Conservation (phyloP, 306 rosid species). For the Luffa acutangula region DNA sequence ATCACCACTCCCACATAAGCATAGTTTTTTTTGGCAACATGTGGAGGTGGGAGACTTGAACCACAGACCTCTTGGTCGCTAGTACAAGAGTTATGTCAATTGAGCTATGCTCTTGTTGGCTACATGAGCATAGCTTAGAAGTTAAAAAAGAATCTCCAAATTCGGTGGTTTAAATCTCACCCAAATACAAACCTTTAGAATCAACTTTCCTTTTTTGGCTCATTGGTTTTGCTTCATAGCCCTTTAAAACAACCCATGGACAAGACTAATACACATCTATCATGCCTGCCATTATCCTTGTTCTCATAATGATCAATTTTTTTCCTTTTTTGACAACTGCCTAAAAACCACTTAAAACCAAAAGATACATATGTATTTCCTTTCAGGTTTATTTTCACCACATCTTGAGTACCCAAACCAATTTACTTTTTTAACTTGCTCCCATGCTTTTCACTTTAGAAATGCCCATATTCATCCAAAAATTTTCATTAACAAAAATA, state of each 20-base stretch:
- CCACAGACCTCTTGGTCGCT: too few relatives aligned
- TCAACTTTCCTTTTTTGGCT: background rate
- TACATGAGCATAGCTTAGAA: too few relatives aligned
- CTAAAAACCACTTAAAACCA: background rate
- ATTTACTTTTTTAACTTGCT: background rate
- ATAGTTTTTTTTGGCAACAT: too few relatives aligned
- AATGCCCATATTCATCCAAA: background rate
- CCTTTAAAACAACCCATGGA: background rate
- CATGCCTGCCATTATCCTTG: background rate
- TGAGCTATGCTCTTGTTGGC: too few relatives aligned
- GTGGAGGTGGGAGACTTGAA: too few relatives aligned
- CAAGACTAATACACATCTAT: background rate
- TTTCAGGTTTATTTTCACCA: background rate
- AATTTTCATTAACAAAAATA: background rate
- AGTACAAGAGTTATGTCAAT: too few relatives aligned
- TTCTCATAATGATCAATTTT: background rate
- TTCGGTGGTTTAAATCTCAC: too few relatives aligned
- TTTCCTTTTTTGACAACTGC: background rate
- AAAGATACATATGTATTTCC: background rate
- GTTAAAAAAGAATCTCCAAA: too few relatives aligned
- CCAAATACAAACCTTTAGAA: too few relatives aligned
- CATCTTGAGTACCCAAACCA: background rate
- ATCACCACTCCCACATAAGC: too few relatives aligned
- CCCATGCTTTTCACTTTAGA: background rate
- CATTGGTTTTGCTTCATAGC: background rate